phyloP scores from a whole-genome alignment of 2,329 filamentous ascomycete genomes.

The Emmonsiellopsis sp. region DNA sequence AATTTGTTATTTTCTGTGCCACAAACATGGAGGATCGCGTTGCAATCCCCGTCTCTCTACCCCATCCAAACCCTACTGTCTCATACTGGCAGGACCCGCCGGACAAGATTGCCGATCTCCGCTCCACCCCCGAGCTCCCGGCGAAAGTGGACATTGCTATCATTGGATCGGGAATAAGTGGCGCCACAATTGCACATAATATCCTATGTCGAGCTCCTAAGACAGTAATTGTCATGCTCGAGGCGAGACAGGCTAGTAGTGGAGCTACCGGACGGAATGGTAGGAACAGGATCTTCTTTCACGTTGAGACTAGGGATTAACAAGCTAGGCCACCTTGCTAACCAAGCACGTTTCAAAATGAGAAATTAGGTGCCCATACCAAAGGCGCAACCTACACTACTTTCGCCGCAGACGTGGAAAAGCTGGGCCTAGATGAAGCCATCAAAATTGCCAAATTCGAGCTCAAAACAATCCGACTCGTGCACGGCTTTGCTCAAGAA shows the following conservation, averaged over 20 bases:
- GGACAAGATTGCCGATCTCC: slow-evolving; percentile 15
- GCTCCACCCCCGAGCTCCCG: slow-evolving; percentile 17
- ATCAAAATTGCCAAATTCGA: slow-evolving; percentile 44
- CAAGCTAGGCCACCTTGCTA: not conserved
- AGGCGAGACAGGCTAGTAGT: slow-evolving; percentile 23
- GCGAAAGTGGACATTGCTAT: slow-evolving; percentile 23
- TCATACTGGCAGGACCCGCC: slow-evolving; percentile 29
- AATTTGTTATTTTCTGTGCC: not conserved
- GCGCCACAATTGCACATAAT: slow-evolving; percentile 24
- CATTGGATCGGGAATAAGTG: slow-evolving; percentile 32
- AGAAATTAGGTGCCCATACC: slow-evolving; percentile 36
- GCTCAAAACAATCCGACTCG: slow-evolving; percentile 44
- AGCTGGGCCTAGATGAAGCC: slow-evolving; percentile 42
- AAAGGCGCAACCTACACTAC: slow-evolving; percentile 43
- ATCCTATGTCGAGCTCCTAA: slow-evolving; percentile 14
- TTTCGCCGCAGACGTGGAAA: slow-evolving; percentile 39
- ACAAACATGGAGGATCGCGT: slow-evolving; percentile 8
- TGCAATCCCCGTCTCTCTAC: slow-evolving; percentile 15
- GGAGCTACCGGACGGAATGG: slow-evolving; percentile 13
- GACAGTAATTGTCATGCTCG: slow-evolving; percentile 28
- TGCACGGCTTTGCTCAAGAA: slow-evolving; percentile 44
- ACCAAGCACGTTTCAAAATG: not conserved
- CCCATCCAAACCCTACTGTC: slow-evolving; percentile 16
- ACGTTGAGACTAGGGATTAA: not conserved
- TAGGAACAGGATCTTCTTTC: not conserved